phyloP scores from a whole-genome alignment of 2,329 filamentous ascomycete species.

The Botrytis aclada region DNA sequence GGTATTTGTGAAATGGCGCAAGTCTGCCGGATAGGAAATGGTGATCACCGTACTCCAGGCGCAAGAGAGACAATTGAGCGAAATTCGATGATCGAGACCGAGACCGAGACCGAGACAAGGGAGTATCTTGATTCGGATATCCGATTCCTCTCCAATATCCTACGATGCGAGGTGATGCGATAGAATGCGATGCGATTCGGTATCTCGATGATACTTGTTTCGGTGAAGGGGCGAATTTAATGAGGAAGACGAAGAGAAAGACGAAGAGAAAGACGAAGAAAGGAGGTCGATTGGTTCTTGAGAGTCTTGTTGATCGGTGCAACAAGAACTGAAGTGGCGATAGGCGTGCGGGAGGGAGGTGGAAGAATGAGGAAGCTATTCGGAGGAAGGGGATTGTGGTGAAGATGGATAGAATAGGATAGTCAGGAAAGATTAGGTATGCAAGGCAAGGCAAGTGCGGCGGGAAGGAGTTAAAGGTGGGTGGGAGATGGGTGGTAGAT shows the following conservation, averaged over 20 bases:
- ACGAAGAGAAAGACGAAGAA: background rate
- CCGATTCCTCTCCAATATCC: background rate
- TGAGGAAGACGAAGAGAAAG: too few species aligned
- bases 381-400: background rate
- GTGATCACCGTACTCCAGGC: constrained; percentile 1
- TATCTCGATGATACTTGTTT: background rate
- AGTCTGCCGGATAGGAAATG: constrained; percentile 1
- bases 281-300: background rate
- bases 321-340: background rate
- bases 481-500: background rate
- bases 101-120: background rate
- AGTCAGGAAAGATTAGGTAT: background rate
- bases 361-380: background rate
- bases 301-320: background rate
- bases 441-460: background rate
- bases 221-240: background rate
- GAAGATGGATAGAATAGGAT: background rate
- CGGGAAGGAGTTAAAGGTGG: background rate
- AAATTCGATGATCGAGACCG: background rate
- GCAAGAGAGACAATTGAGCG: constrained; percentile 8
- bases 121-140: background rate
- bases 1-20: constrained; percentile 13
- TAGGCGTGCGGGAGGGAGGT: background rate
- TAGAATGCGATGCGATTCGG: background rate
- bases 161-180: background rate